Evolutionary conservation across 768 basidiomycete genomes (phyloP), one percentile per base, ranked within the genome.

Genomic region (Calocybe gangraenosa): DNA sequence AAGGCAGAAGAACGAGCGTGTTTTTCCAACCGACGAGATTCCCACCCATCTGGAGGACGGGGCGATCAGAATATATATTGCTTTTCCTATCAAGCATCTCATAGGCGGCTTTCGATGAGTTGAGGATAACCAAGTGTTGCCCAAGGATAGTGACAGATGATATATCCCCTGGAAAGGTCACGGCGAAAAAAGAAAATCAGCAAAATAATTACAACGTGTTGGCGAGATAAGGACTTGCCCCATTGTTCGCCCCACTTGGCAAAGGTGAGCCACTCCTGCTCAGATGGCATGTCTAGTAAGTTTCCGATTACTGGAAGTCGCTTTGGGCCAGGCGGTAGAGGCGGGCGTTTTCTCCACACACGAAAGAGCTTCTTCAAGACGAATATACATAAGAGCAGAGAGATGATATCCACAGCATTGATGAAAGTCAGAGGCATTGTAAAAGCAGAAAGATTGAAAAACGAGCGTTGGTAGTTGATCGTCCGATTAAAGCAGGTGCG

Each of bases 21-120:
- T 74, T 61, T n/a, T 52, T 53, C 44, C 75, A 77, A 11, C 76
- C 77, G 1, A 73, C 58, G 1, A 78, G 63, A 49, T 76, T 73
- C 1, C 76, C 75, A 7, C 69, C 72, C 74, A 79, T 76, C 14
- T 70, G 66, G 3, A 78, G 61, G 2, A 63, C 58, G 0, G 76
- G 76, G 2, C 78, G 63, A 40, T 73, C 68, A 28, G 75, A 77
- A 50, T 77, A 76, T 1, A 72, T 66, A 1, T 68, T 50, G 3
- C 73, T 68, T 48, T 69, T 67, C 50, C 67, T 71, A 51, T 78
- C 78, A 5, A 79, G 58, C 23, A 33, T 23, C 47, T 75, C 67
- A 3, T 71, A 68, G 65, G 74, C 65, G 28, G 67, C 55, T 3
- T 63, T 52, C 1, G 65, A 58, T 2, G 73, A 70, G 53, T 76